Conservation (phyloP, 225 moss, liverwort and hornwort species). For the Asterella californica region DNA sequence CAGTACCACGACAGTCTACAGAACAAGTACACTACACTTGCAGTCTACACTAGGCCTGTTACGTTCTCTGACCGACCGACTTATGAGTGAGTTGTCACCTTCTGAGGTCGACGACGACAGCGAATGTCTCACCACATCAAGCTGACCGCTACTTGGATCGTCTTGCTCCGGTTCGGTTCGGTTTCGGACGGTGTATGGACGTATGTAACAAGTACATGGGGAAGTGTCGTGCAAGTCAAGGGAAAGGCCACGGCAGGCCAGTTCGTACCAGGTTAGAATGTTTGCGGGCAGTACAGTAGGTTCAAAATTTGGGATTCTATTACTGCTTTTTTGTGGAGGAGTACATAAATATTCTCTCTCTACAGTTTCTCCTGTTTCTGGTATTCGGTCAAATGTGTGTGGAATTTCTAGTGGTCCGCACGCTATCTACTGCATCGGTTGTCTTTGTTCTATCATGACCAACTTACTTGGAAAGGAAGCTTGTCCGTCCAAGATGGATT, state of each 20-base stretch:
- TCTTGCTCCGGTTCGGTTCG: neutral
- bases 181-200: neutral
- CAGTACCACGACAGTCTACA: too few species aligned
- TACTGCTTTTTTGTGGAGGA: too few species aligned
- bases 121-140: neutral
- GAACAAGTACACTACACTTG: too few species aligned
- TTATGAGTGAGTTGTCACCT: neutral
- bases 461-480: too few species aligned
- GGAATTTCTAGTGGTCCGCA: neutral
- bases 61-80: neutral
- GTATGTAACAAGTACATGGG: neutral
- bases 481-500: too few species aligned
- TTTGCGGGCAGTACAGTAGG: constrained; percentile 2
- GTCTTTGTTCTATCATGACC: neutral
- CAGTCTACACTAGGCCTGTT: neutral
- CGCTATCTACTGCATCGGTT: neutral
- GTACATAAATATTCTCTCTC: neutral
- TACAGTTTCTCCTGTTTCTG: too few species aligned
- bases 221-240: constrained; percentile 1
- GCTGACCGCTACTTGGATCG: too few species aligned
- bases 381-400: too few species aligned
- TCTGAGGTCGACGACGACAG: constrained; percentile 2
- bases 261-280: constrained; percentile 5
- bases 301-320: neutral
- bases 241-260: neutral